Percentiles rank a stretch among this genome's conserved stretches.
Conservation (phyloP, 2,329 filamentous ascomycete genomes). For the Phialocephala subalpina region DNA sequence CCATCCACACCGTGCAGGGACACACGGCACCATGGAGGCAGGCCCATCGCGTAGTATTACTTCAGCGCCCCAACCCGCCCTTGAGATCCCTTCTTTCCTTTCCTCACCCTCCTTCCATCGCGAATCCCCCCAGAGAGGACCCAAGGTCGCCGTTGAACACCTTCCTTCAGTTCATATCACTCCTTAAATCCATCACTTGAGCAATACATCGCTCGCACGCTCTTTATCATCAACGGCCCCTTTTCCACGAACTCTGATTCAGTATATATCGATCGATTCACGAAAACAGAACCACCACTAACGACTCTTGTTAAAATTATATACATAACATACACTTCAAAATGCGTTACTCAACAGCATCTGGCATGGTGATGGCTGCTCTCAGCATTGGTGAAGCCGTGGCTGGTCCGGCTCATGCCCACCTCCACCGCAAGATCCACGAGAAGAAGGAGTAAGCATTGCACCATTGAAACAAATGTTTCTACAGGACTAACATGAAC, state of each 20-base stretch:
- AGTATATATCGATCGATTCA: slow-evolving; percentile 10
- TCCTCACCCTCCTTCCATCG: slow-evolving; percentile 24
- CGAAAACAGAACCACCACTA: not conserved
- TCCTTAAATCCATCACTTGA: slow-evolving; percentile 37
- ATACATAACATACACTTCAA: slow-evolving; percentile 29
- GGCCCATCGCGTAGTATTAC: slow-evolving; percentile 19
- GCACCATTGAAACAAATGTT: not conserved
- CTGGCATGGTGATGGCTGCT: slow-evolving; percentile 40
- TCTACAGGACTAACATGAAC: slow-evolving; percentile 12
- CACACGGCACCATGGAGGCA: slow-evolving; percentile 6
- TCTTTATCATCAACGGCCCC: slow-evolving; percentile 39
- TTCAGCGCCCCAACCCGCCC: slow-evolving; percentile 23
- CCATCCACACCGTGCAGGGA: slow-evolving; percentile 3
- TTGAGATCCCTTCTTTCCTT: slow-evolving; percentile 5
- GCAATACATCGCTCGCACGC: slow-evolving; percentile 42
- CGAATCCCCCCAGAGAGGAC: slow-evolving; percentile 28
- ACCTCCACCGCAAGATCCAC: slow-evolving; percentile 40
- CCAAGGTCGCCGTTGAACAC: slow-evolving; percentile 37
- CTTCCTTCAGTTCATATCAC: slow-evolving; percentile 36
- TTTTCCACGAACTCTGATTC: slow-evolving; percentile 2
- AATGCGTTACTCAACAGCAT: slow-evolving; percentile 43
- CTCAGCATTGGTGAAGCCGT: slow-evolving; percentile 41
- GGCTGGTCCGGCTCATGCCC: slow-evolving; percentile 41
- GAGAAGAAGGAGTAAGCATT: slow-evolving; percentile 43
- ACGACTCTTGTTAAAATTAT: slow-evolving; percentile 19